These are phyloP conservation scores for Astragalus membranaceus DNA, from an alignment of 306 rosid genomes.

Conservation along the genomic window DNA sequence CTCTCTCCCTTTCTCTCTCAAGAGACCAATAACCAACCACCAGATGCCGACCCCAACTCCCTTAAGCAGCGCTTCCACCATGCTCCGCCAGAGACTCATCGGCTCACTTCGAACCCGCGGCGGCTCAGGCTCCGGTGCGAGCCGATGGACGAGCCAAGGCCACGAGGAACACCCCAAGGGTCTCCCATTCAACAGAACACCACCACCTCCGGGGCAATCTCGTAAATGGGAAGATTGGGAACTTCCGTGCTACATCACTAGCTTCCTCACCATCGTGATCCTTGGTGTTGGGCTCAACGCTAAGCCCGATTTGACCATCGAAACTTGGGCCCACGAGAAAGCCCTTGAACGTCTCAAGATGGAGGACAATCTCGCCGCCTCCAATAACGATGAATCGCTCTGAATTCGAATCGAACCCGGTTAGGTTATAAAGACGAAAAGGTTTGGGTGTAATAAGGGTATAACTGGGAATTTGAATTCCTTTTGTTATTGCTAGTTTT, in stretches of 20 bases:
- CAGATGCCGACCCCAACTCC: background rate
- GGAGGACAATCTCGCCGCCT: conserved; percentile 33
- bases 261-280: conserved; percentile 93
- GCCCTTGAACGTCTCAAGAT: conserved; percentile 89
- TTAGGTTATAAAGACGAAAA: background rate
- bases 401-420: conserved; percentile 18
- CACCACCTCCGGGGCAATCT: conserved; percentile 63
- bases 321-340: conserved; percentile 97
- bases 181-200: conserved; percentile 67
- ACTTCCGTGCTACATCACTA: conserved; percentile 92
- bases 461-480: background rate
- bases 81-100: conserved; percentile 77
- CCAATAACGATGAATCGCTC: conserved; percentile 21
- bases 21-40: background rate
- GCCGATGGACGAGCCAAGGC: conserved; percentile 84
- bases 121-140: conserved; percentile 47
- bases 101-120: conserved; percentile 64
- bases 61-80: conserved; percentile 31
- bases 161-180: conserved; percentile 89
- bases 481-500: conserved; percentile 1
- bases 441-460: conserved; percentile 22
- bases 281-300: conserved; percentile 99
- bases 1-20: background rate
- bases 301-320: conserved; percentile 96
- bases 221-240: conserved; percentile 99